Conservation (phyloP, 495 filamentous ascomycete species). For the Cercophora newfieldiana region DNA sequence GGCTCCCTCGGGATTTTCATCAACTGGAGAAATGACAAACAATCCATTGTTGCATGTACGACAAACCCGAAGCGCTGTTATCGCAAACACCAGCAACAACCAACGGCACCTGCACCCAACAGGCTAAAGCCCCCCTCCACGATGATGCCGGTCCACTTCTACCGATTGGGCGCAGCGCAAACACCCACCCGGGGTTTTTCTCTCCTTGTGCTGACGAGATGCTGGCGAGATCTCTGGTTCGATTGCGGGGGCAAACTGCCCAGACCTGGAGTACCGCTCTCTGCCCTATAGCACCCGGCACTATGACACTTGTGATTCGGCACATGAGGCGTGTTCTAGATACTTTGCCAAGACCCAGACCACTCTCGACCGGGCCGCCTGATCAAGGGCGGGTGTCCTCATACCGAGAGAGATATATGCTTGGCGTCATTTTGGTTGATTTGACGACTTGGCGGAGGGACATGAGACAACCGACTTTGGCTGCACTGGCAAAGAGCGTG, state of each 20-base stretch:
- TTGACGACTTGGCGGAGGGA: not conserved
- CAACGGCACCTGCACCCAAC: not conserved
- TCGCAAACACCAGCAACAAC: too few relatives aligned
- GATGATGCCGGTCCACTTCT: too few relatives aligned
- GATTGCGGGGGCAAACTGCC: constrained; percentile 10
- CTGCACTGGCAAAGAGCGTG: not conserved
- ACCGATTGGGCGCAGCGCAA: too few relatives aligned
- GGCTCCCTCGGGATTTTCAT: not conserved
- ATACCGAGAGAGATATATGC: not conserved
- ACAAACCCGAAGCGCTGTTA: too few relatives aligned
- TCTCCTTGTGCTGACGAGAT: not conserved
- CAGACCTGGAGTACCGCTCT: constrained; percentile 12
- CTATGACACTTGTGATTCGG: constrained; percentile 11
- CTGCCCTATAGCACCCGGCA: constrained; percentile 14
- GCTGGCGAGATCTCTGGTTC: constrained; percentile 8
- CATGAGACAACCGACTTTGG: not conserved
- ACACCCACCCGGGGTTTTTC: not conserved
- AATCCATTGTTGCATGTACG: too few relatives aligned
- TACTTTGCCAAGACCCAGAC: constrained; percentile 9
- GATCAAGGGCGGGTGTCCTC: not conserved
- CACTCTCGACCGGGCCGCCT: constrained; percentile 1
- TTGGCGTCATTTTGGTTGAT: constrained; percentile 22
- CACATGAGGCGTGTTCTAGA: constrained; percentile 13
- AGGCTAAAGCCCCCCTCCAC: too few relatives aligned
- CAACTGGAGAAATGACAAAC: not conserved